Conservation (phyloP, 768 basidiomycete species). For the Amanita phalloides region DNA sequence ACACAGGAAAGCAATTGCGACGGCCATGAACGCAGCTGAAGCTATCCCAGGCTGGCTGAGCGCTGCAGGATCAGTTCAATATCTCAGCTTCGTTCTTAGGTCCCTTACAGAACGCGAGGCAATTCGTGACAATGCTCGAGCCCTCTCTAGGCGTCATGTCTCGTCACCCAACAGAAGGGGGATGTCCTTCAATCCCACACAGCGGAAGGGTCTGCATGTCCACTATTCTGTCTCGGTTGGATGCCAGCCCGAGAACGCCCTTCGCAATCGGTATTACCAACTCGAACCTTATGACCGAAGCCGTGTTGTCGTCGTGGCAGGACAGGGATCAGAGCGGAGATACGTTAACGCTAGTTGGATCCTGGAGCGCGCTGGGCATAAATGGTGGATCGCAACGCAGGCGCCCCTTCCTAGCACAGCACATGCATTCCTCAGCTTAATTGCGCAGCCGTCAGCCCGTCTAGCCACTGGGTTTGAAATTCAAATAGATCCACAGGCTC, state of each 20-base stretch:
- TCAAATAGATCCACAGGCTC: background rate
- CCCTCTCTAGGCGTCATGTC: slow-evolving; percentile 14
- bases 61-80: slow-evolving; percentile 11
- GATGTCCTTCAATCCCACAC: slow-evolving; percentile 8
- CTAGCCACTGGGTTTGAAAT: slow-evolving; percentile 16
- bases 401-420: slow-evolving; percentile 63
- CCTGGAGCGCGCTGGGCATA: slow-evolving; percentile 57
- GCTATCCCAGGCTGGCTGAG: slow-evolving; percentile 22
- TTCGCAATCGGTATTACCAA: slow-evolving; percentile 60
- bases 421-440: slow-evolving; percentile 67
- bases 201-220: slow-evolving; percentile 10
- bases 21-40: slow-evolving; percentile 5
- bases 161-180: slow-evolving; percentile 14
- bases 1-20: background rate
- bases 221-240: slow-evolving; percentile 54
- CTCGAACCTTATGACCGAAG: slow-evolving; percentile 79
- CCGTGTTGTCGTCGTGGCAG: slow-evolving; percentile 42
- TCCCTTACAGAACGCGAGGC: slow-evolving; percentile 25
- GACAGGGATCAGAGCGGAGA: slow-evolving; percentile 22
- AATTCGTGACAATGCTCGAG: slow-evolving; percentile 20
- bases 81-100: slow-evolving; percentile 20
- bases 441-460: slow-evolving; percentile 35
- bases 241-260: slow-evolving; percentile 27
- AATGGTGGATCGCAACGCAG: slow-evolving; percentile 82
- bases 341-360: slow-evolving; percentile 88